Percentiles rank a stretch among this genome's conserved stretches.
phyloP scores from a whole-genome alignment of 2,329 filamentous ascomycete species.

The Magnaporthiopsis poae region DNA sequence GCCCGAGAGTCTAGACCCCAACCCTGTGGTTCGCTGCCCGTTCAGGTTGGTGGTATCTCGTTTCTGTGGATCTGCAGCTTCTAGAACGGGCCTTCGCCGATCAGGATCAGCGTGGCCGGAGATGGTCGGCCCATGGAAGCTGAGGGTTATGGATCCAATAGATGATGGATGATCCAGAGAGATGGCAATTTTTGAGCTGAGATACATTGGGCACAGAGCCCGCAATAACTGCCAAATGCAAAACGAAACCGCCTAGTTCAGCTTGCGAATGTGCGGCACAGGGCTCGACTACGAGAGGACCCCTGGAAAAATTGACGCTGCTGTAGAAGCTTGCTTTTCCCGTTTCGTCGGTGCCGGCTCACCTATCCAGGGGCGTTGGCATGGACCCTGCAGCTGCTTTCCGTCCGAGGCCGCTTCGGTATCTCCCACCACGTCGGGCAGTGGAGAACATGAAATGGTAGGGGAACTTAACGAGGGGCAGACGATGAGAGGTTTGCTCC shows the following conservation, averaged over 20 bases:
- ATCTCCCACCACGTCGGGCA: neutral
- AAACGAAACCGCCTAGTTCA: neutral
- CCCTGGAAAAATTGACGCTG: neutral
- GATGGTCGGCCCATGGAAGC: neutral
- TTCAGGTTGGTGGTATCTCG: neutral
- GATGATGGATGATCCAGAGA: neutral
- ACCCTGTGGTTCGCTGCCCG: neutral
- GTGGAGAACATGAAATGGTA: neutral
- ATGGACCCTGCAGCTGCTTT: neutral
- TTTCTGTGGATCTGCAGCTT: neutral
- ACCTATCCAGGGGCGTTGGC: neutral
- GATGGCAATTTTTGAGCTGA: neutral
- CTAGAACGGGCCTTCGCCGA: neutral
- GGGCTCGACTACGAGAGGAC: neutral
- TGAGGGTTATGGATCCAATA: neutral
- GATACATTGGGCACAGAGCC: neutral
- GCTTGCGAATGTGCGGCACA: neutral
- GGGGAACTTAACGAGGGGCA: neutral
- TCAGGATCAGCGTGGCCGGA: neutral
- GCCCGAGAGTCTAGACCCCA: neutral
- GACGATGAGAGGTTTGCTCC: neutral
- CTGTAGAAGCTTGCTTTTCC: neutral
- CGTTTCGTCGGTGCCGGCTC: neutral
- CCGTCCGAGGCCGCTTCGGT: neutral
- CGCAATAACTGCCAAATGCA: neutral